Evolutionary conservation across 2,329 filamentous ascomycete species (phyloP).

Genomic region (Cladosporium sp.): DNA sequence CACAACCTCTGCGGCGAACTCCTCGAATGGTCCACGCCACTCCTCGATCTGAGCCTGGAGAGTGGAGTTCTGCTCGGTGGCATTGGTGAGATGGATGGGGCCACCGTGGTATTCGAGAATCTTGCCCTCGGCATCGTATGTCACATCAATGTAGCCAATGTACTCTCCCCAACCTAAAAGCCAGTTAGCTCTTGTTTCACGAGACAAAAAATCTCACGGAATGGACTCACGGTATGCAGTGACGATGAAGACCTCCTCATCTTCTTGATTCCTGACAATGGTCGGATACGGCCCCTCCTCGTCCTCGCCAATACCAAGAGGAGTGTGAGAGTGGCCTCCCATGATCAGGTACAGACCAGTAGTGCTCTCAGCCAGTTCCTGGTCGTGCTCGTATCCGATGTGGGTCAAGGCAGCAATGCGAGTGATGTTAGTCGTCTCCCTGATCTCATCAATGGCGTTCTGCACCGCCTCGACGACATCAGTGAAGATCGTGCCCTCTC

Average conservation of each 20-base stretch:
- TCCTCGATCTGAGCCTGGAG: conserved; percentile 56
- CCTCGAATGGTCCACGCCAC: conserved; percentile 60
- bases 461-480: conserved; percentile 58
- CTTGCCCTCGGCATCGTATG: conserved; percentile 57
- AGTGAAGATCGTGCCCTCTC: conserved; percentile 54
- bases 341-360: conserved; percentile 65
- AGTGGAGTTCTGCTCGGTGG: conserved; percentile 52
- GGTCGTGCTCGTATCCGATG: conserved; percentile 62
- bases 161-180: conserved; percentile 59
- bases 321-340: conserved; percentile 57
- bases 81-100: conserved; percentile 61
- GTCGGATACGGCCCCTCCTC: conserved; percentile 61
- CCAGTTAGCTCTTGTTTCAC: background rate
- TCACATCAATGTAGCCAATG: conserved; percentile 61
- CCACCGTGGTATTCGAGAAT: conserved; percentile 60
- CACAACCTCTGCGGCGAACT: conserved; percentile 55
- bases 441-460: conserved; percentile 58
- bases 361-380: conserved; percentile 56
- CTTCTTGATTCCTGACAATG: conserved; percentile 56
- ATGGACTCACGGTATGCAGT: conserved; percentile 52
- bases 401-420: conserved; percentile 64
- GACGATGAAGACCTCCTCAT: conserved; percentile 65
- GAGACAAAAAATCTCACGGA: background rate
- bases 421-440: conserved; percentile 57
- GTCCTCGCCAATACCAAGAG: conserved; percentile 56